Percentiles rank a stretch among this genome's conserved stretches.
Conservation (phyloP, 306 rosid species). For the Cicer chorassanicum region DNA sequence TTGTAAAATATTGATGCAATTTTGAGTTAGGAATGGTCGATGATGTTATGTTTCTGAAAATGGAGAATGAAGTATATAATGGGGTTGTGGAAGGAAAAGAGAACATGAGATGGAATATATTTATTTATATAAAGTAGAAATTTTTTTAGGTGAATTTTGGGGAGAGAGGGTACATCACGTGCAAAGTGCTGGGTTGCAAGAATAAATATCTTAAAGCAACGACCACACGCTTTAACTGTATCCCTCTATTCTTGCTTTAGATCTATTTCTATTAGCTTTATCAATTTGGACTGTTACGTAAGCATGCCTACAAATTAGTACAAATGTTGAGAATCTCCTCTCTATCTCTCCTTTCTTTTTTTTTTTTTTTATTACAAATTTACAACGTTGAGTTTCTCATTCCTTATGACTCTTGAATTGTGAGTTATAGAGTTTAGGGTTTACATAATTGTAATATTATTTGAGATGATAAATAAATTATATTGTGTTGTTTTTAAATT, state of each 20-base stretch:
- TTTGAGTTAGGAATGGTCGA: neutral
- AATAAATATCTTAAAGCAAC: neutral
- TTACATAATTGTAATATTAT: too few species aligned
- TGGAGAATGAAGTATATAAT: constrained; percentile 21
- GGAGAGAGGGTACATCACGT: neutral
- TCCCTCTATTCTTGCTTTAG: neutral
- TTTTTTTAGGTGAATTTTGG: neutral
- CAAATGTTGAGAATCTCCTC: neutral
- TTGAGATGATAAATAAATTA: too few species aligned
- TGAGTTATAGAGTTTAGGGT: too few species aligned
- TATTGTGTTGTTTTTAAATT: too few species aligned
- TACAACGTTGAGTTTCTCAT: neutral
- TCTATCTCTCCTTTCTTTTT: neutral
- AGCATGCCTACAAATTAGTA: neutral
- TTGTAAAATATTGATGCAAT: constrained; percentile 6
- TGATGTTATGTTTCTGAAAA: neutral
- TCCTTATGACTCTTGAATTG: too few species aligned
- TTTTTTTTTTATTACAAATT: neutral
- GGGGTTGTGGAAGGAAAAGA: neutral
- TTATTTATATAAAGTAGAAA: neutral
- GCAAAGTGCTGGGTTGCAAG: neutral
- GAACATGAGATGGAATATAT: constrained; percentile 5
- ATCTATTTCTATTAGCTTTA: neutral
- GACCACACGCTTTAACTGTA: neutral
- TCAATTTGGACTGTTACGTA: neutral